Evolutionary conservation across 2,329 filamentous ascomycete genomes (phyloP), one percentile per base, ranked within the genome.

Genomic region (Seiridium unicorne): DNA sequence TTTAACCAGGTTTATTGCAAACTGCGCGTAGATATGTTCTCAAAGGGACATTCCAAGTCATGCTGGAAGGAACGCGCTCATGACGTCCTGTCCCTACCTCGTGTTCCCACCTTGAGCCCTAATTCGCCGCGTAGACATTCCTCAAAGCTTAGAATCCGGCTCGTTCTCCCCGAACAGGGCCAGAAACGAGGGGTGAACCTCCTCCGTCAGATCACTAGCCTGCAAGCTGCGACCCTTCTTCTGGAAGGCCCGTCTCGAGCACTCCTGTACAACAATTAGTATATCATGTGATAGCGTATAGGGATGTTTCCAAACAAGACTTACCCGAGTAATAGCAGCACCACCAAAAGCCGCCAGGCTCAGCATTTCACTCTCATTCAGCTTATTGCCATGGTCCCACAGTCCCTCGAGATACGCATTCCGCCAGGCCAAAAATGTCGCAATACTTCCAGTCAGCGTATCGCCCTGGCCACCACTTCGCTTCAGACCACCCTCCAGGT

Each of bases 381-480:
- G 70, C 26, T 79, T 77, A 6, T 77, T 76, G 13, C 79, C 75
- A 62, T 85, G 81, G 7, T 86, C 87, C 94, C 94, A 98, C 3
- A 97, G 75, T 35, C 83, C 82, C 60, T 97, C 91, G 58, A 92
- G 80, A 74, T 99, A 99, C 31, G 92, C 92, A 72, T 88, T 89
- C 62, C 94, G 84, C 88, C 94, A 99, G 1, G 87, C 93, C 64
- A 98, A 76, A 66, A 99, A 87, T 3, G 95, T 98, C 1, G 91
- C 95, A 65, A 99, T 79, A 40, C 88, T 88, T 1, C 95, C 95
- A 0, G 95, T 98, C 65, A 99, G 79, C 3, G 95, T 98, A 76
- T 99, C 95, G 1, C 95, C 95, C 77, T 99, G 95, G 0, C 95
- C 95, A 53, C 94, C 95, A 60, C 91, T 94, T 65, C 95, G 83